Evolutionary conservation across 2,329 filamentous ascomycete species (phyloP).

Genomic region (Aspergillus aculeatinus): DNA sequence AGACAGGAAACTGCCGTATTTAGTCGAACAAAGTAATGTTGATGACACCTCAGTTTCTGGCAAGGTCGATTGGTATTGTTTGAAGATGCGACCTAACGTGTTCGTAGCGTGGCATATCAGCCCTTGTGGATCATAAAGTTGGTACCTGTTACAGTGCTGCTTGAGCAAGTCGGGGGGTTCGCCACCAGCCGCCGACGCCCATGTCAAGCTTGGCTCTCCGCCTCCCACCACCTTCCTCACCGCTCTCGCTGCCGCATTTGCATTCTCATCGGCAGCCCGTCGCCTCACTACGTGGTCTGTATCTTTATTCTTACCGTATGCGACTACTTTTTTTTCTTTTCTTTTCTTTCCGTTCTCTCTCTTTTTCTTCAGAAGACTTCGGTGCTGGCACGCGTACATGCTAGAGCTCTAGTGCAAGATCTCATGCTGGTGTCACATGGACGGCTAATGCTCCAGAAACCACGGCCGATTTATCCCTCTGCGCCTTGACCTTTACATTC

Average conservation of each 20-base stretch:
- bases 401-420: too few relatives aligned
- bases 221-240: neutral
- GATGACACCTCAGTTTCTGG: slow-evolving; percentile 13
- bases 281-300: neutral
- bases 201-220: slow-evolving; percentile 1
- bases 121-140: neutral
- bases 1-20: slow-evolving; percentile 12
- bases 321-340: neutral
- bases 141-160: neutral
- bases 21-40: slow-evolving; percentile 20
- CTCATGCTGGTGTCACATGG: neutral
- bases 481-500: neutral
- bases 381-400: too few relatives aligned
- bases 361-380: too few relatives aligned
- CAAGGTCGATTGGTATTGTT: neutral
- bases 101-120: neutral
- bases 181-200: neutral
- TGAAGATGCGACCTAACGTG: too few relatives aligned
- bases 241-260: neutral
- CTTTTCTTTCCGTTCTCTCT: too few relatives aligned
- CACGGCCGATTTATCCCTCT: neutral
- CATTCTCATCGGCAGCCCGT: neutral
- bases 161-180: neutral
- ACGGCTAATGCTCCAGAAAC: neutral
- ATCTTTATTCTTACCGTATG: neutral